A percentile compares a stretch with the other conserved stretches of the same genome.
Conservation (phyloP, 345 rosid genomes). For the Brassica nigra region DNA sequence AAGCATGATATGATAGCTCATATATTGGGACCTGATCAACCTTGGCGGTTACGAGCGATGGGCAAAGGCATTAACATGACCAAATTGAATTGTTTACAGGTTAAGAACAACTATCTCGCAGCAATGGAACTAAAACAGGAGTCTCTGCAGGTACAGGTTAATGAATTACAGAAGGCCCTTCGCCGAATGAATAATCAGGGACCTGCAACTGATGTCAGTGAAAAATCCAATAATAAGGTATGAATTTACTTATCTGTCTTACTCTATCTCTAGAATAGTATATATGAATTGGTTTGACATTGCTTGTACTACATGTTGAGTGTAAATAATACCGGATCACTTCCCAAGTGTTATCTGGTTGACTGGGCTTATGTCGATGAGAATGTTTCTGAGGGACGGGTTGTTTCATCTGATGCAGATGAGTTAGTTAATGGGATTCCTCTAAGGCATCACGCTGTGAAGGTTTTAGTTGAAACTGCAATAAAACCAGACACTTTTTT, state of each 20-base stretch:
- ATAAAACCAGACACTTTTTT: background rate
- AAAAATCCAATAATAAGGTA: background rate
- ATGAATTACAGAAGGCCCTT: background rate
- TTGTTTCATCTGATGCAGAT: background rate
- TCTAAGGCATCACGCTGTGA: background rate
- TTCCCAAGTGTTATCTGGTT: too few species aligned
- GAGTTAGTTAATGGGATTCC: background rate
- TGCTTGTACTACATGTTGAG: too few species aligned
- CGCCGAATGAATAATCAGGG: background rate
- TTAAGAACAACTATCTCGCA: background rate
- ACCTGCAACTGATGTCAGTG: background rate
- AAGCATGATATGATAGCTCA: background rate
- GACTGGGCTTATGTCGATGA: background rate
- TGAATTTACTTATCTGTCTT: background rate
- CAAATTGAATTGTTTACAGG: background rate
- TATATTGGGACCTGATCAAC: background rate
- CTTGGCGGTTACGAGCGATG: background rate
- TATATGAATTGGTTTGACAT: background rate
- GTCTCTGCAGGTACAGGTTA: background rate
- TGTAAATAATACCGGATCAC: too few species aligned
- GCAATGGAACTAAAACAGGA: background rate
- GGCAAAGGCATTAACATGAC: background rate
- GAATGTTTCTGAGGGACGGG: background rate
- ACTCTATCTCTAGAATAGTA: background rate
- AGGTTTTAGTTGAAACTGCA: background rate